phyloP scores from a whole-genome alignment of 768 basidiomycete species.

The Xerocomellus dryophilus region DNA sequence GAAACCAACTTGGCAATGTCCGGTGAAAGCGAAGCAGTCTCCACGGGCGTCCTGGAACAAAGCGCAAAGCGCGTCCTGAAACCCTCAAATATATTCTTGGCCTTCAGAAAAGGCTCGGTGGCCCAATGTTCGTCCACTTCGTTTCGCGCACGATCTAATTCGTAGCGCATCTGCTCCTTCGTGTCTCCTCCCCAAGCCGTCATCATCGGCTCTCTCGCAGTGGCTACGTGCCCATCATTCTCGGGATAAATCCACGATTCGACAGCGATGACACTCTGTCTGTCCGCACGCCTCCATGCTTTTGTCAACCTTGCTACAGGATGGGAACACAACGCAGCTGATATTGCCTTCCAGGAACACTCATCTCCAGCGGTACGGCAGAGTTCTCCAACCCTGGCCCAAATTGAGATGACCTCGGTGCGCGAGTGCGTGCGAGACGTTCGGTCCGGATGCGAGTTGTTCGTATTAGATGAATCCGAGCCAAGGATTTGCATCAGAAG shows the following conservation, averaged over 20 bases:
- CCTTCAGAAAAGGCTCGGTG: slow-evolving; percentile 39
- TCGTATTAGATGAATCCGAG: slow-evolving; percentile 45
- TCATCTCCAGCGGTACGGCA: slow-evolving; percentile 74
- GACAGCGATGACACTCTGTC: slow-evolving; percentile 51
- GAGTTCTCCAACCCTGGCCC: slow-evolving; percentile 71
- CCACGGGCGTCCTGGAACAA: slow-evolving; percentile 43
- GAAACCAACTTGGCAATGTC: slow-evolving; percentile 49
- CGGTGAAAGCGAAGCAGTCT: slow-evolving; percentile 40
- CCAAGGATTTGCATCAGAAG: slow-evolving; percentile 69
- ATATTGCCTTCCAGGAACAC: slow-evolving; percentile 74
- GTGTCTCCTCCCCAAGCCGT: slow-evolving; percentile 72
- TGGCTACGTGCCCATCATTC: slow-evolving; percentile 30
- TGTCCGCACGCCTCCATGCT: slow-evolving; percentile 74
- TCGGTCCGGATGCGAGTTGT: slow-evolving; percentile 29
- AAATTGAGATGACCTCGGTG: slow-evolving; percentile 67
- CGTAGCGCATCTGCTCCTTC: slow-evolving; percentile 43
- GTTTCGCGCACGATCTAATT: slow-evolving; percentile 44
- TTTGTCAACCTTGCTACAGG: slow-evolving; percentile 76
- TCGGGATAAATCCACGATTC: slow-evolving; percentile 64
- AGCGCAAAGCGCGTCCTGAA: slow-evolving; percentile 49
- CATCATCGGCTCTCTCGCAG: slow-evolving; percentile 41
- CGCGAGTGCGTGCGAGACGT: slow-evolving; percentile 66
- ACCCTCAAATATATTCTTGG: slow-evolving; percentile 48
- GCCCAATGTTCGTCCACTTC: slow-evolving; percentile 45
- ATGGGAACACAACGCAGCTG: slow-evolving; percentile 64